These are phyloP conservation scores for Tolypocladium ophioglossoides DNA, from an alignment of 2,329 filamentous ascomycete species.

Conservation along the genomic window DNA sequence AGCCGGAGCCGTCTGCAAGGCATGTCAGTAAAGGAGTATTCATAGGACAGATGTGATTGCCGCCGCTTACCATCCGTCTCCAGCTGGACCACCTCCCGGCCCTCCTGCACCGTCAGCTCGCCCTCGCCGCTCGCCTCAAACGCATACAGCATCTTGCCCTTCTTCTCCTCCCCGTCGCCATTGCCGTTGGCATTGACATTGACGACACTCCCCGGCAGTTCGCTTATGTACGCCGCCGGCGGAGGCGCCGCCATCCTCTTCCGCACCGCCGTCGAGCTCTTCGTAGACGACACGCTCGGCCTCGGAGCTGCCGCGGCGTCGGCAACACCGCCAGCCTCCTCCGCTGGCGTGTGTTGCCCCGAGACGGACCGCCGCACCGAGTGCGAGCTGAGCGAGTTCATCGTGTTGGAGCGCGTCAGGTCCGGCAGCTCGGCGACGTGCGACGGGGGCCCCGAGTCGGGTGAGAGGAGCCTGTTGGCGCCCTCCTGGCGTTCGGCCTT, in stretches of 20 bases:
- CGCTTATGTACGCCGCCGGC: slow-evolving; percentile 67
- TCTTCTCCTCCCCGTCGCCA: slow-evolving; percentile 35
- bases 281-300: slow-evolving; percentile 15
- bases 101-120: slow-evolving; percentile 72
- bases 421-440: slow-evolving; percentile 53
- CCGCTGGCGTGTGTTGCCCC: slow-evolving; percentile 35
- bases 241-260: slow-evolving; percentile 80
- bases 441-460: slow-evolving; percentile 26
- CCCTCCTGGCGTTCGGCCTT: slow-evolving; percentile 77
- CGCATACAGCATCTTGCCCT: slow-evolving; percentile 79
- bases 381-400: slow-evolving; percentile 82
- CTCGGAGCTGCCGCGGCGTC: slow-evolving; percentile 13
- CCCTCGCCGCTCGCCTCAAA: slow-evolving; percentile 76
- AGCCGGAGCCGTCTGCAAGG: slow-evolving; percentile 73
- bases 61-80: slow-evolving; percentile 74
- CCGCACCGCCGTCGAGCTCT: slow-evolving; percentile 22
- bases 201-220: slow-evolving; percentile 43
- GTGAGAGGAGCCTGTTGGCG: slow-evolving; percentile 50
- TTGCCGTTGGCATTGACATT: slow-evolving; percentile 23
- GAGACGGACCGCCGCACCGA: slow-evolving; percentile 55
- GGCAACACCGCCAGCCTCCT: slow-evolving; percentile 29
- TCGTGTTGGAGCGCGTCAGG: slow-evolving; percentile 72
- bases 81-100: slow-evolving; percentile 64
- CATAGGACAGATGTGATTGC: not conserved
- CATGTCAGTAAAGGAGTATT: not conserved